Conservation (phyloP, 2,329 filamentous ascomycete species). For the Aureobasidium vineae region DNA sequence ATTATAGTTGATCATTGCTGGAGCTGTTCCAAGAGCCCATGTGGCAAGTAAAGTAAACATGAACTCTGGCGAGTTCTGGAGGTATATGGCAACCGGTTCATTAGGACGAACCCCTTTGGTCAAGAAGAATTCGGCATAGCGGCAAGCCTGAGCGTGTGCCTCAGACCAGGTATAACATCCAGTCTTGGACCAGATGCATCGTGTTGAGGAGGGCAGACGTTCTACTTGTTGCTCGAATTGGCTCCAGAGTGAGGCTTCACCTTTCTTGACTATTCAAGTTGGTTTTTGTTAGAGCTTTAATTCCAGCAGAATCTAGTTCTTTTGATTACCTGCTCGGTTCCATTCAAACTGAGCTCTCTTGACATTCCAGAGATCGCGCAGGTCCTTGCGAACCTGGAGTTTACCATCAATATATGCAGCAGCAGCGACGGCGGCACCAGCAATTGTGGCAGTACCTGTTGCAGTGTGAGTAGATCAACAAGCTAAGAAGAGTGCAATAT, state of each 20-base stretch:
- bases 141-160: slow-evolving; percentile 55
- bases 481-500: not conserved
- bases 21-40: slow-evolving; percentile 36
- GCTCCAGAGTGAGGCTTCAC: slow-evolving; percentile 63
- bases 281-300: not conserved
- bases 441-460: slow-evolving; percentile 25
- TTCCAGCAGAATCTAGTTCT: not conserved
- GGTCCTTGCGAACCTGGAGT: slow-evolving; percentile 64
- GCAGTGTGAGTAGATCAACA: not conserved
- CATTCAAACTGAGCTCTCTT: slow-evolving; percentile 48
- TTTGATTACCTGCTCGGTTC: slow-evolving; percentile 47
- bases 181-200: slow-evolving; percentile 66
- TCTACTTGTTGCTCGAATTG: slow-evolving; percentile 56
- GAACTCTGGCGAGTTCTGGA: slow-evolving; percentile 41
- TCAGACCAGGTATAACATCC: slow-evolving; percentile 60
- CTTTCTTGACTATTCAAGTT: slow-evolving; percentile 44
- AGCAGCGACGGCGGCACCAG: slow-evolving; percentile 37
- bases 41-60: slow-evolving; percentile 36
- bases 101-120: slow-evolving; percentile 37
- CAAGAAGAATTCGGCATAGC: slow-evolving; percentile 63
- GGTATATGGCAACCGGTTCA: slow-evolving; percentile 38
- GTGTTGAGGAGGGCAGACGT: slow-evolving; percentile 38
- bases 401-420: slow-evolving; percentile 68
- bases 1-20: slow-evolving; percentile 42
- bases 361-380: slow-evolving; percentile 48